Conservation (phyloP, 495 filamentous ascomycete species). For the Pseudevernia furfuracea region DNA sequence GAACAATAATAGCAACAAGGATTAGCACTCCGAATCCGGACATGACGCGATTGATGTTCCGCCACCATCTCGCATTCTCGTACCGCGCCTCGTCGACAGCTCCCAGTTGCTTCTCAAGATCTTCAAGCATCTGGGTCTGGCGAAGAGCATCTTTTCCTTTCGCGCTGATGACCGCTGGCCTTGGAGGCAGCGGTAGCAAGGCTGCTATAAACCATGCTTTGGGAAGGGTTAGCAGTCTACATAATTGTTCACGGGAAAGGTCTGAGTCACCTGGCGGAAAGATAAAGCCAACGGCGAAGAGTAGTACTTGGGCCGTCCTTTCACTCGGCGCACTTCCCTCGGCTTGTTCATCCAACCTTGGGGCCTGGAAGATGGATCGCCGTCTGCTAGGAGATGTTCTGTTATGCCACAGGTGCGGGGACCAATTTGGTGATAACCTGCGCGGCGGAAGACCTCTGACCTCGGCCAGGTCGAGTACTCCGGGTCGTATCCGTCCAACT, state of each 20-base stretch:
- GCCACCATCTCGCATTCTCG: conserved; percentile 87
- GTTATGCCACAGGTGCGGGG: conserved; percentile 65
- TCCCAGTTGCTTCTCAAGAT: conserved; percentile 39
- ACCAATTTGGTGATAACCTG: conserved; percentile 42
- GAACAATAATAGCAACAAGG: conserved; percentile 52
- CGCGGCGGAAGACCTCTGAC: conserved; percentile 15
- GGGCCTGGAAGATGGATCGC: conserved; percentile 58
- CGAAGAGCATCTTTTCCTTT: conserved; percentile 27
- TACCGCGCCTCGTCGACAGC: conserved; percentile 55
- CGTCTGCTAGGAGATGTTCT: conserved; percentile 40
- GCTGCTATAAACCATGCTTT: conserved; percentile 80
- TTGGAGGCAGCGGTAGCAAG: conserved; percentile 67
- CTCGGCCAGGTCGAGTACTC: conserved; percentile 20
- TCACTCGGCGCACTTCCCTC: conserved; percentile 52
- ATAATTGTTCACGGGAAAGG: conserved; percentile 7
- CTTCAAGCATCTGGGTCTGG: conserved; percentile 33
- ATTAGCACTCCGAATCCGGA: conserved; percentile 68
- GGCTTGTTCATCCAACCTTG: conserved; percentile 57
- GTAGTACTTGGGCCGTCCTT: conserved; percentile 71
- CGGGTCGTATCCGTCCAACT: conserved; percentile 19
- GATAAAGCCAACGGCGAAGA: conserved; percentile 85
- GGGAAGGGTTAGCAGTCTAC: conserved; percentile 6
- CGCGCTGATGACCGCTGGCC: conserved; percentile 35
- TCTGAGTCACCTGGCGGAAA: conserved; percentile 62
- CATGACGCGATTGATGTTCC: conserved; percentile 84